Conservation (phyloP, 2,329 filamentous ascomycete species). For the Fusarium redolens region DNA sequence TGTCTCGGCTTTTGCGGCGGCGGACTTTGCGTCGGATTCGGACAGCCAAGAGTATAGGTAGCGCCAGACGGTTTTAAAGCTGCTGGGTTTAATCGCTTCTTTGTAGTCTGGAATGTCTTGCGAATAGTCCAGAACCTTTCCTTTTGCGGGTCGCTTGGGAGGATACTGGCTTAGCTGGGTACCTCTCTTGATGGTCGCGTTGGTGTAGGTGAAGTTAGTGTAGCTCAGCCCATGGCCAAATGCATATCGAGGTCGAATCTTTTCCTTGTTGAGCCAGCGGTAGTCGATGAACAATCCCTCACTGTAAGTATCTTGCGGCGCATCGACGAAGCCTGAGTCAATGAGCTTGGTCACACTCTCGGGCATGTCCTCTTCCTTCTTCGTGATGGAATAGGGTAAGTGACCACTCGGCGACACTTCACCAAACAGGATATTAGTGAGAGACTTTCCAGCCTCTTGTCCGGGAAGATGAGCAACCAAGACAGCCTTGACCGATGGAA, state of each 20-base stretch:
- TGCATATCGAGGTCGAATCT: slow-evolving; percentile 80
- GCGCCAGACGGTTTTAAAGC: slow-evolving; percentile 69
- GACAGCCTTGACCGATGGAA: slow-evolving; percentile 81
- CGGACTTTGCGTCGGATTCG: slow-evolving; percentile 53
- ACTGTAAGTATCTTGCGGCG: slow-evolving; percentile 84
- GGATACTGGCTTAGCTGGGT: slow-evolving; percentile 56
- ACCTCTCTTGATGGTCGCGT: slow-evolving; percentile 60
- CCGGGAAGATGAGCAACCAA: slow-evolving; percentile 88
- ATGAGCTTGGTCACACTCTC: slow-evolving; percentile 57
- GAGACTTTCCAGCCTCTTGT: slow-evolving; percentile 85
- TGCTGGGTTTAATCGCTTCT: slow-evolving; percentile 68
- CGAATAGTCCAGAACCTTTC: slow-evolving; percentile 60
- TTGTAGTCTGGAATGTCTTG: slow-evolving; percentile 62
- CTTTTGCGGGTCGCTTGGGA: slow-evolving; percentile 48
- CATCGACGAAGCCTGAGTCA: slow-evolving; percentile 65
- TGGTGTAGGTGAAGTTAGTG: slow-evolving; percentile 74
- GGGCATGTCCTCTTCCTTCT: slow-evolving; percentile 77
- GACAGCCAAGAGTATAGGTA: slow-evolving; percentile 78
- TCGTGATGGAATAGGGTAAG: slow-evolving; percentile 88
- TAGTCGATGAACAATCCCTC: slow-evolving; percentile 93
- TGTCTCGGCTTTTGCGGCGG: slow-evolving; percentile 50
- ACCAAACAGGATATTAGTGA: slow-evolving; percentile 84
- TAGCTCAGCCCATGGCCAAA: slow-evolving; percentile 91
- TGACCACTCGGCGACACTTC: slow-evolving; percentile 80
- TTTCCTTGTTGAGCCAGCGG: slow-evolving; percentile 83